Percentiles rank a stretch among this genome's conserved stretches.
Evolutionary conservation across 2,329 filamentous ascomycete genomes (phyloP).

Genomic region (Beauveria caledonica): DNA sequence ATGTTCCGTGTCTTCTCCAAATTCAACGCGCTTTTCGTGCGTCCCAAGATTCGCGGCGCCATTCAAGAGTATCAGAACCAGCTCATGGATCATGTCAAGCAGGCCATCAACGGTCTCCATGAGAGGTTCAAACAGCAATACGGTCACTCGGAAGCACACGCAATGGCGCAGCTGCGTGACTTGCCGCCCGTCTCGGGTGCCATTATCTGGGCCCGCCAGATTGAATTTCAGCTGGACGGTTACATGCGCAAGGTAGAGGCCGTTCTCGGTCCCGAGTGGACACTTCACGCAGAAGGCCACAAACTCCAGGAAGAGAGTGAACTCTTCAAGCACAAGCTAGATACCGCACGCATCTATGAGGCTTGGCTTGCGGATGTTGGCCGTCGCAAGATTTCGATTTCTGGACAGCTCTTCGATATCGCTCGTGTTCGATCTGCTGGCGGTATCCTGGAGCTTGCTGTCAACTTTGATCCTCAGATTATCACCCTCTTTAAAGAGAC

Average conservation of each 20-base stretch:
- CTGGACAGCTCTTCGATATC: constrained; percentile 86
- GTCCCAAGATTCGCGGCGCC: constrained; percentile 96
- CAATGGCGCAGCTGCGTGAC: constrained; percentile 95
- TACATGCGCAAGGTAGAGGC: constrained; percentile 99
- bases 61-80: constrained; percentile 98
- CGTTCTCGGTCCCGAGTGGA: constrained; percentile 91
- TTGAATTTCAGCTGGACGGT: constrained; percentile 86
- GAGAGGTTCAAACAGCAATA: constrained; percentile 99
- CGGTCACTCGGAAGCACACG: constrained; percentile 92
- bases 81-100: constrained; percentile 95
- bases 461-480: constrained; percentile 96
- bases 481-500: constrained; percentile 99
- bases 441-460: constrained; percentile 76
- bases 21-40: constrained; percentile 97
- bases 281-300: constrained; percentile 86
- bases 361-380: constrained; percentile 91
- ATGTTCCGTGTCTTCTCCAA: constrained; percentile 99
- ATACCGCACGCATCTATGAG: constrained; percentile 88
- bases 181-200: constrained; percentile 91
- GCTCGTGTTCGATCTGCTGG: constrained; percentile 82
- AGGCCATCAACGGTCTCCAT: constrained; percentile 86
- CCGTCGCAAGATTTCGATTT: constrained; percentile 80
- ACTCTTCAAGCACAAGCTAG: constrained; percentile 91
- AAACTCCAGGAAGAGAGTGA: constrained; percentile 87
- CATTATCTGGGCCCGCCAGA: constrained; percentile 96